Evolutionary conservation across 2,329 filamentous ascomycete species (phyloP).

Genomic region (Microsporum canis): DNA sequence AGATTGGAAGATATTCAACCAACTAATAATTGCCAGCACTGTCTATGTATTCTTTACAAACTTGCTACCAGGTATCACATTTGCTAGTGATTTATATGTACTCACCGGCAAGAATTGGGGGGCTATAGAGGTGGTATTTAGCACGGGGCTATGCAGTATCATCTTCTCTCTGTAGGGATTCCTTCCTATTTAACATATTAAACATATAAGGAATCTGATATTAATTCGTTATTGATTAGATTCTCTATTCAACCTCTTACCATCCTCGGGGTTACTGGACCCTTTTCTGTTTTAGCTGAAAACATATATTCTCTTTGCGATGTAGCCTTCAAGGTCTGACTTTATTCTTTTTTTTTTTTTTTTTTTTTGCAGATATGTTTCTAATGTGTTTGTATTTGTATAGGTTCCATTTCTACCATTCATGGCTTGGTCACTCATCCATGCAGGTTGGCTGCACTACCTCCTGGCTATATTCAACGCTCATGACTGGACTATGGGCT

Average conservation of each 20-base stretch:
- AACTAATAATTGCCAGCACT: constrained; percentile 51
- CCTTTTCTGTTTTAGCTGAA: constrained; percentile 45
- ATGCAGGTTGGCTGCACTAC: constrained; percentile 55
- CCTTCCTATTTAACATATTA: not conserved
- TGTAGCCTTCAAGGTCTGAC: constrained; percentile 42
- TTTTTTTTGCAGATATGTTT: not conserved
- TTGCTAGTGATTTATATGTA: constrained; percentile 53
- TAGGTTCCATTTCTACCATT: constrained; percentile 52
- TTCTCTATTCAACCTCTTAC: constrained; percentile 51
- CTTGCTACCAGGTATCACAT: constrained; percentile 54
- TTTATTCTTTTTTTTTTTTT: not conserved
- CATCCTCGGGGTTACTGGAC: constrained; percentile 55
- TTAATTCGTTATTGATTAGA: not conserved
- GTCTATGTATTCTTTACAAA: constrained; percentile 59
- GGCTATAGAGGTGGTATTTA: constrained; percentile 56
- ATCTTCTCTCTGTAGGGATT: constrained; percentile 47
- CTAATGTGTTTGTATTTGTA: constrained; percentile 4
- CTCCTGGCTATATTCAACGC: constrained; percentile 55
- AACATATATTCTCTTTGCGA: constrained; percentile 49
- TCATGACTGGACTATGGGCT: constrained; percentile 60
- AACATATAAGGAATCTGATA: not conserved
- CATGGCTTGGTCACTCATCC: constrained; percentile 57
- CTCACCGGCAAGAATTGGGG: constrained; percentile 54
- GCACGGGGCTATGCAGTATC: constrained; percentile 52
- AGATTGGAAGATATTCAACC: constrained; percentile 51